These are phyloP conservation scores for Eucalyptus camaldulensis DNA, from an alignment of 345 rosid species.

Conservation along the genomic window DNA sequence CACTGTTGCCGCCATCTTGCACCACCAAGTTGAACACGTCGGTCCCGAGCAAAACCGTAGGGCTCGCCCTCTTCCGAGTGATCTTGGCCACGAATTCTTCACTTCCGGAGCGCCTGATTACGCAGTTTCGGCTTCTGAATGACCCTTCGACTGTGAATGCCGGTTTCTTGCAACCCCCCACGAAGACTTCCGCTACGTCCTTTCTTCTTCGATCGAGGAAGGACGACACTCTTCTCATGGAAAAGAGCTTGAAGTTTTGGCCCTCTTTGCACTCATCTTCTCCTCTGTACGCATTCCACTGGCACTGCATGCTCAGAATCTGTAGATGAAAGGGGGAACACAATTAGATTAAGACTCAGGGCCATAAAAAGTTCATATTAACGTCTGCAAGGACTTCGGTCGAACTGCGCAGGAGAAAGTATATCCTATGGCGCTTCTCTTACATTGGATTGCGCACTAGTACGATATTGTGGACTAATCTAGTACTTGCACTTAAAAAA, in stretches of 20 bases:
- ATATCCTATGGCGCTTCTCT: not conserved
- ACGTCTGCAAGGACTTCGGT: not conserved
- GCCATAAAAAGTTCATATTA: not conserved
- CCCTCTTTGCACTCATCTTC: conserved; percentile 1
- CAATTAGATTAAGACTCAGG: not conserved
- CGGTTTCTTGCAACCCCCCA: conserved; percentile 2
- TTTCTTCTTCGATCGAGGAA: conserved; percentile 1
- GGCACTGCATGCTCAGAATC: conserved; percentile 23
- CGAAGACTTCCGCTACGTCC: conserved; percentile 16
- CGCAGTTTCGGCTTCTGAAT: conserved; percentile 17
- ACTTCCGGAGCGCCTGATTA: not conserved
- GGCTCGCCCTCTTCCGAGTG: conserved; percentile 14
- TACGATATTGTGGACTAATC: too few relatives aligned
- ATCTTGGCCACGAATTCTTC: conserved; percentile 18
- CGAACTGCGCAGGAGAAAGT: not conserved
- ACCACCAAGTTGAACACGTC: conserved; percentile 38
- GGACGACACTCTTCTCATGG: conserved; percentile 18
- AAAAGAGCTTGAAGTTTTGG: conserved; percentile 8
- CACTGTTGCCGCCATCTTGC: conserved; percentile 18
- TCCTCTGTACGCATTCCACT: conserved; percentile 35
- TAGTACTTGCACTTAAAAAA: too few relatives aligned
- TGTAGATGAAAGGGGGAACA: not conserved
- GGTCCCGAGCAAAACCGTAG: conserved; percentile 18
- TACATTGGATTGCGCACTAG: not conserved
- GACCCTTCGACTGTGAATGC: conserved; percentile 31